Percentiles rank a stretch among this genome's conserved stretches.
Conservation (phyloP, 2,329 filamentous ascomycete genomes). For the Scleromitrula shiraiana region DNA sequence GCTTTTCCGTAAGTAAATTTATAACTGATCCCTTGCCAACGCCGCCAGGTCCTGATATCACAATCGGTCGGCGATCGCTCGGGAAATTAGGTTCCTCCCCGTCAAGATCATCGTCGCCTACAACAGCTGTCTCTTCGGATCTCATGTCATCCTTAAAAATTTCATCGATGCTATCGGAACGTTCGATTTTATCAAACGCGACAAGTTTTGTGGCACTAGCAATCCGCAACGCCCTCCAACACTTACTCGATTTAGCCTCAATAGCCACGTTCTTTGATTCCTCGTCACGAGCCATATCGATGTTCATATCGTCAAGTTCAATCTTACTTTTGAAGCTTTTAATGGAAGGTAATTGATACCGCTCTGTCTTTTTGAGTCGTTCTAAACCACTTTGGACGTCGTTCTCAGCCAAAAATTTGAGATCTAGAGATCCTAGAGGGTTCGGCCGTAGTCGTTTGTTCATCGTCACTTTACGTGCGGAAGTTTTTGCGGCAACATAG, state of each 20-base stretch:
- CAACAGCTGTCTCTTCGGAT: conserved; percentile 29
- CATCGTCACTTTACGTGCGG: conserved; percentile 57
- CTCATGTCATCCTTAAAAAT: conserved; percentile 44
- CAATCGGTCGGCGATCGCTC: conserved; percentile 46
- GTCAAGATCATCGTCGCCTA: conserved; percentile 31
- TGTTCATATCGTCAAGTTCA: conserved; percentile 72
- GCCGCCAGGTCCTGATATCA: conserved; percentile 58
- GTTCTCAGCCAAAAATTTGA: conserved; percentile 69
- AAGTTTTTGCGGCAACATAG: conserved; percentile 61
- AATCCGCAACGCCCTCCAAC: conserved; percentile 81
- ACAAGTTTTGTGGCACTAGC: conserved; percentile 66
- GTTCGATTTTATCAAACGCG: conserved; percentile 80
- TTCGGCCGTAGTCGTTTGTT: conserved; percentile 62
- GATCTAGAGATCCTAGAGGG: conserved; percentile 64
- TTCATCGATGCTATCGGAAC: conserved; percentile 60
- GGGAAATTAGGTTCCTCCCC: conserved; percentile 34
- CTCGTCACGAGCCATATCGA: conserved; percentile 66
- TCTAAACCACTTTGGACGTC: conserved; percentile 55
- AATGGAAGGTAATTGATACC: conserved; percentile 62
- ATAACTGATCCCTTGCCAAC: conserved; percentile 57
- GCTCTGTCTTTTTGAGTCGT: conserved; percentile 56
- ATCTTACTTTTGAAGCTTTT: conserved; percentile 67
- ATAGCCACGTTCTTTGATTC: conserved; percentile 49
- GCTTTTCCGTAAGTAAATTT: conserved; percentile 53
- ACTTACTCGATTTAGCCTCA: conserved; percentile 77